Conservation (phyloP, 176 grass and related monocot genomes). For the Cenchrus purpureus region DNA sequence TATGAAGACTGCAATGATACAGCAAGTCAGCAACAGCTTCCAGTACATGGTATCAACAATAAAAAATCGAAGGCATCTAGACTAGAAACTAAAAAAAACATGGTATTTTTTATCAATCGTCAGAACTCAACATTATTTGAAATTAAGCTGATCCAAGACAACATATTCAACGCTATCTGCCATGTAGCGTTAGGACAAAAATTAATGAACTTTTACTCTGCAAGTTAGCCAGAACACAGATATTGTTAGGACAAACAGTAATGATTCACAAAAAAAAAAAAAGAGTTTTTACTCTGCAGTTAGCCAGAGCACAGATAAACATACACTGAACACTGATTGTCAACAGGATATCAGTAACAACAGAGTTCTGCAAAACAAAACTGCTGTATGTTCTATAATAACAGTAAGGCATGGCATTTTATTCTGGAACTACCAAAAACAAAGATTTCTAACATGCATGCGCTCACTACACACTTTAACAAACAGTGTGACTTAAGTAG, state of each 20-base stretch:
- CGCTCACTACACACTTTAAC: neutral
- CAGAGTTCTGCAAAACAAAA: neutral
- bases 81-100: neutral
- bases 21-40: slow-evolving; percentile 52
- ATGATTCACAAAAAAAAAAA: too few species aligned
- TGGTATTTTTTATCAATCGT: neutral
- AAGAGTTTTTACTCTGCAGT: neutral
- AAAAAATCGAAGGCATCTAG: neutral
- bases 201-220: neutral
- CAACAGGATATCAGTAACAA: neutral
- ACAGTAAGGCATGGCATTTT: neutral
- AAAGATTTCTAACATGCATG: neutral
- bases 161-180: neutral
- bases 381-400: neutral
- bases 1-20: slow-evolving; percentile 32
- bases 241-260: too few species aligned
- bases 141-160: neutral
- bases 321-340: neutral
- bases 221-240: too few species aligned
- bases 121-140: neutral
- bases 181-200: neutral
- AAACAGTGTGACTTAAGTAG: neutral
- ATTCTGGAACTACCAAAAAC: neutral
- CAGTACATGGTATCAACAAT: slow-evolving; percentile 36
- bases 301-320: neutral